These are phyloP conservation scores for Bombardia bombarda DNA, from an alignment of 495 filamentous ascomycete genomes.

Conservation along the genomic window DNA sequence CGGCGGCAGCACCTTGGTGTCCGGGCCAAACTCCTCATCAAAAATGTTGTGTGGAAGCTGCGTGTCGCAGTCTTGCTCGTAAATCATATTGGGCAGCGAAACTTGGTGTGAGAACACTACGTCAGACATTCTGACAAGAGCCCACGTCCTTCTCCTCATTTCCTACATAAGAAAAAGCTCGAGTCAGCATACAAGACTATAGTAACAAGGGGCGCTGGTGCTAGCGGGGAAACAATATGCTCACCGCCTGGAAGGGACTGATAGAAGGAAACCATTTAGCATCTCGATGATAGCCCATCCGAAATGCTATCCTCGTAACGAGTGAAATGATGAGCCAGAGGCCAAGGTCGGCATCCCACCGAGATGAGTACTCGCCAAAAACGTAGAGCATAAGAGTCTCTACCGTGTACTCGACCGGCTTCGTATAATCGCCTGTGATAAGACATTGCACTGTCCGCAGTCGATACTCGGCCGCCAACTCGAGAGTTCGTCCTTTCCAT, in stretches of 20 bases:
- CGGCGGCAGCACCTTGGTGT: constrained; percentile 66
- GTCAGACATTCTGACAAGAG: constrained; percentile 72
- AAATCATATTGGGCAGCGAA: constrained; percentile 84
- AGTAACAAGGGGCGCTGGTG: neutral
- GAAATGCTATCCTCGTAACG: constrained; percentile 77
- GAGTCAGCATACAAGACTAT: neutral
- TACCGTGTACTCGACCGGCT: constrained; percentile 76
- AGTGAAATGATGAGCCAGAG: constrained; percentile 77
- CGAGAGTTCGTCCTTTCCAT: constrained; percentile 61
- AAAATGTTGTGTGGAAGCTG: constrained; percentile 82
- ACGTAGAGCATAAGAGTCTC: constrained; percentile 83
- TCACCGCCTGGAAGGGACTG: constrained; percentile 68
- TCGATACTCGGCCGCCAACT: constrained; percentile 74
- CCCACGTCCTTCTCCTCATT: constrained; percentile 86
- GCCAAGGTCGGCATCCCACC: constrained; percentile 71
- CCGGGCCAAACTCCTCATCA: constrained; percentile 86
- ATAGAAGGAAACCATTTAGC: constrained; percentile 76
- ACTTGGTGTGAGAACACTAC: constrained; percentile 82
- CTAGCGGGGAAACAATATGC: too few relatives aligned
- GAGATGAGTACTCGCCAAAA: constrained; percentile 69
- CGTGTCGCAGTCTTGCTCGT: constrained; percentile 74
- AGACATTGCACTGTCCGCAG: constrained; percentile 81
- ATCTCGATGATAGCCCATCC: constrained; percentile 95
- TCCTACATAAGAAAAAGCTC: constrained; percentile 39
- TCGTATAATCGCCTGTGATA: constrained; percentile 81